Evolutionary conservation across 805 yeast genomes (phyloP), one percentile per base, ranked within the genome.

Genomic region (Saccharomycopsis fibuligera): DNA sequence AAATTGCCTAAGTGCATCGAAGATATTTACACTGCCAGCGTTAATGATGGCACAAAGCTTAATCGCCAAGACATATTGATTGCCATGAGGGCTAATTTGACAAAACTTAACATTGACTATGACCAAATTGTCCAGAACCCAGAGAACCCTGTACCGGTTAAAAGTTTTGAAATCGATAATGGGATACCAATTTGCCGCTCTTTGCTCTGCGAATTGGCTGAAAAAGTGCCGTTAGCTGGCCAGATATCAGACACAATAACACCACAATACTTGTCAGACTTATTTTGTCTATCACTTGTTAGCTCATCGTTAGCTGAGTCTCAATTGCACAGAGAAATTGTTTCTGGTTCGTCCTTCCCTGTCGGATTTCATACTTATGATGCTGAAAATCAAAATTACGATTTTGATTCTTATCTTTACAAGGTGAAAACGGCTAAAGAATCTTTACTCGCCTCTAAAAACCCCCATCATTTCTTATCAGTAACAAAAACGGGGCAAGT

Each of bases 201-300:
- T 2, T 54, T 71, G 39, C 56, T 72, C 21, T 59, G 65, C 39
- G 70, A 68, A 48, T 56, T 74, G 43, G 72, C 75, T 3, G 66
- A 63, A 41, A 61, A 63, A 37, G 65, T 72, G 50, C 77, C 79
- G 2, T 55, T 76, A 17, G 73, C 70, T 2, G 74, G 74, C 10
- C 71, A 69, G 48, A 58, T 71, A 44, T 62, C 71, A 21, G 78
- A 74, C 57, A 72, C 76, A 2, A 64, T 76, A 33, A 67, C 77
- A 2, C 78, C 79, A 1, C 78, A 75, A 50, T 75, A 70, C 59
- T 66, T 71, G 41, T 62, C 74, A 1, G 81, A 76, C 56, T 60
- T 73, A 49, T 72, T 66, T 57, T 64, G 74, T 51, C 54, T 74
- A 23, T 75, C 75, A 0, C 55, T 73, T 27, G 66, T 75, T 5